Percentiles rank a stretch among this genome's conserved stretches.
Conservation (phyloP, 2,329 filamentous ascomycete species). For the Cyanodermella asteris region DNA sequence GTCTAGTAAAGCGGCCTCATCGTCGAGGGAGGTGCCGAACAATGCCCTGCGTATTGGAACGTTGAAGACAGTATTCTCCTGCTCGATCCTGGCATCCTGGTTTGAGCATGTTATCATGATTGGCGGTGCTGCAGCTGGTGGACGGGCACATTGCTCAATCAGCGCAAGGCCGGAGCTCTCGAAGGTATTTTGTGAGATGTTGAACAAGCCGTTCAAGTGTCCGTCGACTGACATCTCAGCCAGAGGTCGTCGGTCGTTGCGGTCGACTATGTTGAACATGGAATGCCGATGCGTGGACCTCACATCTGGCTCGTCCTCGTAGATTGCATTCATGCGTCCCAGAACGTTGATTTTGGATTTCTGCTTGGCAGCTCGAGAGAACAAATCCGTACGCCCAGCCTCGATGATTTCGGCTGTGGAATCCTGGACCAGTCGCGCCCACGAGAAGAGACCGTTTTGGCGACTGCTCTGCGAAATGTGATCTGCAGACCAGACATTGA, state of each 20-base stretch:
- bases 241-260: conserved; percentile 43
- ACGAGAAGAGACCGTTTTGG: conserved; percentile 54
- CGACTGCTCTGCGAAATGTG: conserved; percentile 45
- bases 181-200: conserved; percentile 47
- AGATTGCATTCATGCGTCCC: conserved; percentile 43
- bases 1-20: conserved; percentile 56
- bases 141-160: conserved; percentile 61
- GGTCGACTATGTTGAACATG: conserved; percentile 58
- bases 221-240: conserved; percentile 52
- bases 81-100: conserved; percentile 41
- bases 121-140: conserved; percentile 65
- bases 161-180: conserved; percentile 48
- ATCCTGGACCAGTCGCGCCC: conserved; percentile 65
- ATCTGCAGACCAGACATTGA: conserved; percentile 78
- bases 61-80: conserved; percentile 60
- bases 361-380: conserved; percentile 49
- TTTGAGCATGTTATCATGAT: conserved; percentile 60
- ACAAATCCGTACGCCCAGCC: conserved; percentile 46
- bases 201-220: conserved; percentile 53
- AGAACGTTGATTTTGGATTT: conserved; percentile 32
- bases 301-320: conserved; percentile 41
- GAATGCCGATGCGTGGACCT: conserved; percentile 51
- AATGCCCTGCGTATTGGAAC: conserved; percentile 49
- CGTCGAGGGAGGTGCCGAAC: conserved; percentile 37
- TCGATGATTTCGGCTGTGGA: conserved; percentile 52